These are phyloP conservation scores for Fusarium equiseti DNA, from an alignment of 2,329 filamentous ascomycete genomes.

Conservation along the genomic window DNA sequence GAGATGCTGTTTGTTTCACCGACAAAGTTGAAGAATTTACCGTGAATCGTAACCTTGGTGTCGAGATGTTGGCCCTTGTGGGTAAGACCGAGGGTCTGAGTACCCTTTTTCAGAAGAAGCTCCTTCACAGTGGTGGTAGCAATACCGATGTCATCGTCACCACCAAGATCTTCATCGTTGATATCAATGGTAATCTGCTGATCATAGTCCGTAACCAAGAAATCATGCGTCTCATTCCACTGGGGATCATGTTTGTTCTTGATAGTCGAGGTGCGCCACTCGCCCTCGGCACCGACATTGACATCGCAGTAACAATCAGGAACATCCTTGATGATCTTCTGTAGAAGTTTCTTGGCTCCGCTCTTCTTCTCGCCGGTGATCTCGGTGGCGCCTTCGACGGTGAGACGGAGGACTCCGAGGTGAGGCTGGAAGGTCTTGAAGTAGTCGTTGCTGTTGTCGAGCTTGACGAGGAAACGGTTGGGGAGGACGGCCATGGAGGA, in stretches of 20 bases:
- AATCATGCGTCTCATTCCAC: constrained; percentile 47
- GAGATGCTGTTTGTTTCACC: constrained; percentile 39
- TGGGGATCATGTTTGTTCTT: constrained; percentile 44
- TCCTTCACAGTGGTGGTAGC: constrained; percentile 41
- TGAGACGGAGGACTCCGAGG: constrained; percentile 43
- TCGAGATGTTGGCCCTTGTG: constrained; percentile 40
- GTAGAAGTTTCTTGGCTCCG: constrained; percentile 37
- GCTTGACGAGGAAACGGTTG: constrained; percentile 46
- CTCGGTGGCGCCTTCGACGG: constrained; percentile 37
- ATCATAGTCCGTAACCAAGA: constrained; percentile 44
- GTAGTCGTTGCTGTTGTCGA: constrained; percentile 46
- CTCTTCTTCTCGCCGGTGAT: constrained; percentile 44
- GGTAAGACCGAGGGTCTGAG: constrained; percentile 35
- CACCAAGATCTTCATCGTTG: constrained; percentile 40
- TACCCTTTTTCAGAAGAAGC: constrained; percentile 38
- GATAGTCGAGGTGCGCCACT: constrained; percentile 44
- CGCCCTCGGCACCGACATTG: constrained; percentile 40
- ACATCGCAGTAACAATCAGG: constrained; percentile 45
- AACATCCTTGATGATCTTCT: constrained; percentile 44
- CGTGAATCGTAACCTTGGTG: constrained; percentile 39
- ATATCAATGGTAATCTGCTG: constrained; percentile 43
- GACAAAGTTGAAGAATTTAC: constrained; percentile 43
- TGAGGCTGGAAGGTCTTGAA: constrained; percentile 47
- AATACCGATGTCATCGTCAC: constrained; percentile 45
- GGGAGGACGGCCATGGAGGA: constrained; percentile 45